phyloP scores from a whole-genome alignment of 257 asterid genomes.

The Rubia yunnanensis region DNA sequence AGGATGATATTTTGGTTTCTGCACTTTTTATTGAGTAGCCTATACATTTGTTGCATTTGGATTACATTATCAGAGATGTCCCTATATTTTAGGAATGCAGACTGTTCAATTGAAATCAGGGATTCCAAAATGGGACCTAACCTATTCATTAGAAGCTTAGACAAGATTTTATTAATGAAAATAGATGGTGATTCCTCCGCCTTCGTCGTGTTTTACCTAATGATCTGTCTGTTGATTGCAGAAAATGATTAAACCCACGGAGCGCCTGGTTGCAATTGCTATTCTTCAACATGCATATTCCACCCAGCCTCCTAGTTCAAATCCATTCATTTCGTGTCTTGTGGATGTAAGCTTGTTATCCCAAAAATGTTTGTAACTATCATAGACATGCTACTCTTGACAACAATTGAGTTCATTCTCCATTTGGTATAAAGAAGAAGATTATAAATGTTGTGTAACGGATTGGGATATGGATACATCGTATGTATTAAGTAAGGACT shows the following conservation, averaged over 20 bases:
- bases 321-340: conserved; percentile 65
- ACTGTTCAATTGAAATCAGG: no score
- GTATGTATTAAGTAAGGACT: no score
- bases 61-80: no score
- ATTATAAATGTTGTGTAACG: neutral
- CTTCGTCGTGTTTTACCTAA: no score
- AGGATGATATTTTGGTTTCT: no score
- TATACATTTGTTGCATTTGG: no score
- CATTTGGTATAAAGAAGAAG: neutral
- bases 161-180: no score
- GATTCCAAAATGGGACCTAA: no score
- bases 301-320: conserved; percentile 60
- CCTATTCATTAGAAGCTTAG: no score
- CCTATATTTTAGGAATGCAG: no score
- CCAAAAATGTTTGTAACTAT: neutral
- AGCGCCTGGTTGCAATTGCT: conserved; percentile 73
- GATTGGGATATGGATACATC: neutral
- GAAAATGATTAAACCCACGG: conserved; percentile 55
- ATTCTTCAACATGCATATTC: conserved; percentile 65
- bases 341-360: conserved; percentile 52
- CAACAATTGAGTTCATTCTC: neutral
- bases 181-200: no score
- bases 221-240: conserved; percentile 23
- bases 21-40: no score
- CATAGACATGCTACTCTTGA: neutral